These are phyloP conservation scores for Pogostemon cablin DNA, from an alignment of 257 asterid species.

Conservation along the genomic window DNA sequence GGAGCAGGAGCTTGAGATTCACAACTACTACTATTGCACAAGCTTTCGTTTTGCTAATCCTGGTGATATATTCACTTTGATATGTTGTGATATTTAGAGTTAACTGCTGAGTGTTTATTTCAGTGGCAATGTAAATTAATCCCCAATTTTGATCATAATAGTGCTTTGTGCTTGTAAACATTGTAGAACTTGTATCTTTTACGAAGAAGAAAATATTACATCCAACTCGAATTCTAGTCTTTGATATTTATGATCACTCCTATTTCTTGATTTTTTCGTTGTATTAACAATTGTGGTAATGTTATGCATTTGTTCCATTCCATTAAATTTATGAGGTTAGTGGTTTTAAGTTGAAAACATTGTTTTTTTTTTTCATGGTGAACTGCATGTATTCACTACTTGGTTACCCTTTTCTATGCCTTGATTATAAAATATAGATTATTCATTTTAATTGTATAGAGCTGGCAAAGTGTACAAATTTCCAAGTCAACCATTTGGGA, in stretches of 20 bases:
- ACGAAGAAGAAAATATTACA: background rate
- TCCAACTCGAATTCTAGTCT: no score
- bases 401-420: no score
- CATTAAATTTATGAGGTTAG: no score
- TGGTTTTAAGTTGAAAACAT: no score
- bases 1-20: constrained; percentile 50
- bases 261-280: no score
- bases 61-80: background rate
- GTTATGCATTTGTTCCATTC: no score
- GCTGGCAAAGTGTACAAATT: background rate
- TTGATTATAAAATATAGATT: no score
- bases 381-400: no score
- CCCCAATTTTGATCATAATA: background rate
- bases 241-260: no score
- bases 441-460: background rate
- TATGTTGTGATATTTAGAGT: background rate
- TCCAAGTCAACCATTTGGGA: background rate
- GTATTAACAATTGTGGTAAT: no score
- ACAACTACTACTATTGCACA: background rate
- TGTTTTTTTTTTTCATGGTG: no score
- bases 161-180: background rate
- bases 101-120: background rate
- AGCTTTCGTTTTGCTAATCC: background rate
- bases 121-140: constrained; percentile 7
- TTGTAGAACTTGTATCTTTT: background rate